These are phyloP conservation scores for Misopates orontium DNA, from an alignment of 257 asterid species.

Conservation along the genomic window DNA sequence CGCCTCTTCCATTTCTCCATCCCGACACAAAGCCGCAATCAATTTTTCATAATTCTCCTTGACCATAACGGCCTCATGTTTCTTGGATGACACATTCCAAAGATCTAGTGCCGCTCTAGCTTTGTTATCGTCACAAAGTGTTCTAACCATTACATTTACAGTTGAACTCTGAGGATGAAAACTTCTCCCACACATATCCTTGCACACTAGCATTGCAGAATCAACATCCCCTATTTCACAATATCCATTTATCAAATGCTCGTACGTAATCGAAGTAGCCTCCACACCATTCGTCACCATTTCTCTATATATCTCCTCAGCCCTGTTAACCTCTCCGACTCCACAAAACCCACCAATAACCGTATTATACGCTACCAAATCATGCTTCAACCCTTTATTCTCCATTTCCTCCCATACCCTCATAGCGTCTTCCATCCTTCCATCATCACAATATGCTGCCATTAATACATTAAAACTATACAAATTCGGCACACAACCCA, in stretches of 20 bases:
- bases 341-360: constrained; percentile 65
- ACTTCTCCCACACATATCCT: constrained; percentile 61
- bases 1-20: constrained; percentile 70
- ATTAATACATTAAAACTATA: constrained; percentile 63
- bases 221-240: constrained; percentile 53
- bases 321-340: constrained; percentile 56
- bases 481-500: constrained; percentile 52
- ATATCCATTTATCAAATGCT: constrained; percentile 72
- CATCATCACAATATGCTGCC: constrained; percentile 56
- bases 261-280: constrained; percentile 56
- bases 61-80: constrained; percentile 44
- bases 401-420: constrained; percentile 63
- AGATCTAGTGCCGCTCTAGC: constrained; percentile 44
- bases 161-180: constrained; percentile 52
- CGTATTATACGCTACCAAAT: constrained; percentile 63
- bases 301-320: constrained; percentile 66
- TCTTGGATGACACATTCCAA: constrained; percentile 40
- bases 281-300: constrained; percentile 63
- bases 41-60: constrained; percentile 50
- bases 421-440: constrained; percentile 56
- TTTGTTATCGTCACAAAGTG: constrained; percentile 47
- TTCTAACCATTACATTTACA: constrained; percentile 47
- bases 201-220: constrained; percentile 47
- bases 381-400: constrained; percentile 44
- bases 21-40: constrained; percentile 56